Conservation (phyloP, 768 basidiomycete genomes). For the Lyophyllum atratum region DNA sequence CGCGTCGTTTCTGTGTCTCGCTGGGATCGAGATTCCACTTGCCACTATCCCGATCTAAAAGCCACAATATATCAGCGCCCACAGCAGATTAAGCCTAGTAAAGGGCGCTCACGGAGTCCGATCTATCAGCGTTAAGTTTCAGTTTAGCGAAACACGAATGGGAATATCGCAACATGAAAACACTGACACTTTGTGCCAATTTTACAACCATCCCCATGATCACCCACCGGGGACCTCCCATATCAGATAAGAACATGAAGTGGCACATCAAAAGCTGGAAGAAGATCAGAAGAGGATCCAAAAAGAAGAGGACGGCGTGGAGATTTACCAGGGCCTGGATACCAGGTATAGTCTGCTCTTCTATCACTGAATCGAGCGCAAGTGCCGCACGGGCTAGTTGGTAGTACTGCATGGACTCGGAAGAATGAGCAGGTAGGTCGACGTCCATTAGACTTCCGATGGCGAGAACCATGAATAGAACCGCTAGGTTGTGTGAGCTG, state of each 20-base stretch:
- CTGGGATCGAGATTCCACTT: conserved; percentile 60
- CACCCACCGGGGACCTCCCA: conserved; percentile 66
- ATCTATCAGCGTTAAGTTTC: conserved; percentile 41
- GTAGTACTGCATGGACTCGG: conserved; percentile 60
- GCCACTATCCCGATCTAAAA: conserved; percentile 65
- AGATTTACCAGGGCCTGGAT: conserved; percentile 64
- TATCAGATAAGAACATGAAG: conserved; percentile 52
- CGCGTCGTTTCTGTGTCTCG: conserved; percentile 60
- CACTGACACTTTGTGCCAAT: conserved; percentile 64
- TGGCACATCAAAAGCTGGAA: conserved; percentile 58
- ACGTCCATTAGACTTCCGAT: conserved; percentile 65
- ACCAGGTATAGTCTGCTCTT: conserved; percentile 61
- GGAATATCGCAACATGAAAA: conserved; percentile 8
- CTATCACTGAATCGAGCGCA: conserved; percentile 62
- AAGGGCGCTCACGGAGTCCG: conserved; percentile 59
- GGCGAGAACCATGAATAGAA: conserved; percentile 66
- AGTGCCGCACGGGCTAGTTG: conserved; percentile 62
- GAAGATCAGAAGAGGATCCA: conserved; percentile 16
- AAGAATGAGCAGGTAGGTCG: conserved; percentile 49
- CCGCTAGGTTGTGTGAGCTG: conserved; percentile 55
- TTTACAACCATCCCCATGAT: conserved; percentile 73
- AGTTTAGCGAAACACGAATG: conserved; percentile 17
- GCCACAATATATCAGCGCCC: conserved; percentile 10
- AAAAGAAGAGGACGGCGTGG: conserved; percentile 7
- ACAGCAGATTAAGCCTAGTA: conserved; percentile 9